Conservation (phyloP, 2,329 filamentous ascomycete genomes). For the Geosmithia flava region DNA sequence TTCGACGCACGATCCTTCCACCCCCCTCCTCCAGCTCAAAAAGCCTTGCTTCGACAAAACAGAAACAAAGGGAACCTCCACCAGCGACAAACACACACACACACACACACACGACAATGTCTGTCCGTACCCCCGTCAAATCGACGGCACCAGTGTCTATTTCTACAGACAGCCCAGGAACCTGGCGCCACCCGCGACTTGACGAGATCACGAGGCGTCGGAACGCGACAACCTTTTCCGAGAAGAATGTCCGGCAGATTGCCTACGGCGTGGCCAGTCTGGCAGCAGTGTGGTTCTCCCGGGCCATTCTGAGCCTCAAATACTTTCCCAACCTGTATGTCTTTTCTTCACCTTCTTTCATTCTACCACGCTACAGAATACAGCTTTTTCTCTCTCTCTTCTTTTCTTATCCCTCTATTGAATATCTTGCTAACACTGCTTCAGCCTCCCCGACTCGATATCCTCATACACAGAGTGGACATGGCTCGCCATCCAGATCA, state of each 20-base stretch:
- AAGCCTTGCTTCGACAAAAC: background rate
- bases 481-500: constrained; percentile 34
- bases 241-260: constrained; percentile 61
- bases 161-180: constrained; percentile 51
- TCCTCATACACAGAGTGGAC: constrained; percentile 25
- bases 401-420: background rate
- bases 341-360: background rate
- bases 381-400: too few species aligned
- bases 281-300: constrained; percentile 22
- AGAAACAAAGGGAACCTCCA: background rate
- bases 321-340: constrained; percentile 12
- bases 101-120: constrained; percentile 10
- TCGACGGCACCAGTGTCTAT: constrained; percentile 18
- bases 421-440: background rate
- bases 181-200: constrained; percentile 83
- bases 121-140: constrained; percentile 26
- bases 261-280: constrained; percentile 50
- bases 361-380: too few species aligned
- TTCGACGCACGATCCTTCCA: background rate
- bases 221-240: constrained; percentile 65
- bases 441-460: constrained; percentile 1
- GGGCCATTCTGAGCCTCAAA: constrained; percentile 20
- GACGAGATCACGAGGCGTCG: constrained; percentile 77
- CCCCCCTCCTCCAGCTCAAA: background rate
- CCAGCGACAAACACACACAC: background rate